Evolutionary conservation across 768 basidiomycete genomes (phyloP), one percentile per base, ranked within the genome.

Genomic region (Obba rivulosa): DNA sequence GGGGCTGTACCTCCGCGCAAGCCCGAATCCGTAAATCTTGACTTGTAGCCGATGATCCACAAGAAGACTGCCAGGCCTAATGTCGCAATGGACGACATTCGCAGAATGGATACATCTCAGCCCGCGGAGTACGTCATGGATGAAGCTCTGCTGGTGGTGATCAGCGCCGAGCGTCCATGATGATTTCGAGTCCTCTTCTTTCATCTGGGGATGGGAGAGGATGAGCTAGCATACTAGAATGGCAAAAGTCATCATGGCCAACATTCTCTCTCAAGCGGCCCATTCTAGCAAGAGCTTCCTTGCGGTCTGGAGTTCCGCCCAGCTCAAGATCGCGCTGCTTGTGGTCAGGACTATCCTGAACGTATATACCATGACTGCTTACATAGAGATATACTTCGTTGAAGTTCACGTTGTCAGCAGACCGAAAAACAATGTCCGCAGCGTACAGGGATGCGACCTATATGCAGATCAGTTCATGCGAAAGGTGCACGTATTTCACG

Each of bases 1-100:
- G 4, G 91, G 90, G 18, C 86, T 91, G 67, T 93, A 95, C 2
- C 92, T 93, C 62, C 94, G 76, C 3, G 96, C 95, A 34, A 99
- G 80, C 38, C 96, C 96, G 65, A 99, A 99, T 68, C 98, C 95
- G 62, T 96, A 98, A 57, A 99, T 98, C 74, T 96, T 94, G 63
- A 94, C 81, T 64, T 93, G 91, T 61, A 96, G 98, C 67, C 98
- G 95, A 28, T 95, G 95, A 63, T 98, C 98, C 54, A 98, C 95
- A 48, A 96, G 83, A 20, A 93, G 74, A 66, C 95, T 96, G 49
- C 92, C 92, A 2, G 93, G 93, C 61, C 96, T 96, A 49, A 97
- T 78, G 65, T 97, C 93, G 40, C 94, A 85, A 65, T 97, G 94
- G 37, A 96, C 76, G n/a, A 96, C 94, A 57, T 95, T 95, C 31